These are phyloP conservation scores for Salvia sclarea DNA, from an alignment of 305 asterid species.

Conservation along the genomic window DNA sequence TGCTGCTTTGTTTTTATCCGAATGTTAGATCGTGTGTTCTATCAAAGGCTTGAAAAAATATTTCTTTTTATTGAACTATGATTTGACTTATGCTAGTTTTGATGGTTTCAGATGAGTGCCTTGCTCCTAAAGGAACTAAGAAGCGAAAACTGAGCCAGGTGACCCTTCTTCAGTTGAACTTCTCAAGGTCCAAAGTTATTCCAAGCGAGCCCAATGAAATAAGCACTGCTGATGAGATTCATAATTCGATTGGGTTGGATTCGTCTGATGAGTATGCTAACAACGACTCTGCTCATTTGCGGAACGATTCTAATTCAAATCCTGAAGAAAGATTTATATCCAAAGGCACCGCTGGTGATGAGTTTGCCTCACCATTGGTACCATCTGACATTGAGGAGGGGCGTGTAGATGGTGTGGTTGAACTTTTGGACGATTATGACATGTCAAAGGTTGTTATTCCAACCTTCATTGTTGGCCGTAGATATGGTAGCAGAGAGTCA, in stretches of 20 bases:
- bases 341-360: slow-evolving; percentile 33
- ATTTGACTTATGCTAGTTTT: slow-evolving; percentile 9
- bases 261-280: slow-evolving; percentile 34
- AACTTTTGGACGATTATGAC: slow-evolving; percentile 38
- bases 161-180: slow-evolving; percentile 78
- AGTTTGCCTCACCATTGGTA: slow-evolving; percentile 30
- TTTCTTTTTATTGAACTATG: background rate
- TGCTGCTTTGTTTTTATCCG: slow-evolving; percentile 12
- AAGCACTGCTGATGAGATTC: slow-evolving; percentile 26
- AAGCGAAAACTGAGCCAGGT: slow-evolving; percentile 79
- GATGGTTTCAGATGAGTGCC: slow-evolving; percentile 69
- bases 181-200: slow-evolving; percentile 51
- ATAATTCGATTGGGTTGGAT: slow-evolving; percentile 31
- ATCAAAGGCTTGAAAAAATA: background rate
- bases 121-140: slow-evolving; percentile 59
- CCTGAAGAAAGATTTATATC: slow-evolving; percentile 28
- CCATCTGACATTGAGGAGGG: slow-evolving; percentile 36
- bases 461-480: slow-evolving; percentile 81
- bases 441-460: slow-evolving; percentile 47
- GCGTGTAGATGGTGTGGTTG: slow-evolving; percentile 35
- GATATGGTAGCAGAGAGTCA: slow-evolving; percentile 52
- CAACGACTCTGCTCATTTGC: slow-evolving; percentile 27
- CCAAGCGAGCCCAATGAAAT: slow-evolving; percentile 23
- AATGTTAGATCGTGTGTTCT: background rate
- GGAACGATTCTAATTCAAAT: slow-evolving; percentile 28